Conservation (phyloP, 441 rosid genomes). For the Oxalis stricta region DNA sequence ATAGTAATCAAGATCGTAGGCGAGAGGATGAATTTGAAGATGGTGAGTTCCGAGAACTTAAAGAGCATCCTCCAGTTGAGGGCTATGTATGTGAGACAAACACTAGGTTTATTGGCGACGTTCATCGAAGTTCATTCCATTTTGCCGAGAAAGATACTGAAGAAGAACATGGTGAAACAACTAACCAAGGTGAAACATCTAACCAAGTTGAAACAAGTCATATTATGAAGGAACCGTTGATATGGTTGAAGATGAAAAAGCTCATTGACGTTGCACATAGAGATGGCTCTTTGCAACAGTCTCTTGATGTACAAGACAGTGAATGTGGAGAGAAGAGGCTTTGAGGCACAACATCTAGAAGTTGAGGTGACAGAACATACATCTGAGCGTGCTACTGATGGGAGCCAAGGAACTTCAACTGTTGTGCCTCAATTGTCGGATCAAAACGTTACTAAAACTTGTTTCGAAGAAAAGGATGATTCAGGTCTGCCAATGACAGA, state of each 20-base stretch:
- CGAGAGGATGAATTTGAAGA: conserved; percentile 44
- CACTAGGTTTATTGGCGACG: conserved; percentile 10
- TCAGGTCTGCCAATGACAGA: conserved; percentile 24
- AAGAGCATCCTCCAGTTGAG: conserved; percentile 10
- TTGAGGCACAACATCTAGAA: too few relatives aligned
- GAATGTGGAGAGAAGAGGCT: conserved; percentile 20
- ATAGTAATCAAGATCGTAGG: conserved; percentile 23
- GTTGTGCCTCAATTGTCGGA: conserved; percentile 20
- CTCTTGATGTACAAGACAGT: conserved; percentile 13
- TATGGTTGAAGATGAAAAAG: conserved; percentile 10
- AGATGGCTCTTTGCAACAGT: conserved; percentile 16
- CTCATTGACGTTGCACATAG: conserved; percentile 9
- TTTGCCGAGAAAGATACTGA: conserved; percentile 17
- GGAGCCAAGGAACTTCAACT: conserved; percentile 20
- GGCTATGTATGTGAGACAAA: conserved; percentile 13
- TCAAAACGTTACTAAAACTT: conserved; percentile 18
- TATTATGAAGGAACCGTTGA: conserved; percentile 11
- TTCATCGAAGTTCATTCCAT: conserved; percentile 14
- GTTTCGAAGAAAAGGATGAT: conserved; percentile 22
- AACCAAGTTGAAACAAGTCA: too few relatives aligned
- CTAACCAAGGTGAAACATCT: too few relatives aligned
- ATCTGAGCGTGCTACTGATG: conserved; percentile 16
- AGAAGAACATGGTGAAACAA: conserved; percentile 19
- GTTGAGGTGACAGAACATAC: conserved; percentile 20
- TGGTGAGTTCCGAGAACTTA: conserved; percentile 46